Percentiles rank a stretch among this genome's conserved stretches.
Conservation (phyloP, 1,139 yeast species). For the Hansenula lynferdii region DNA sequence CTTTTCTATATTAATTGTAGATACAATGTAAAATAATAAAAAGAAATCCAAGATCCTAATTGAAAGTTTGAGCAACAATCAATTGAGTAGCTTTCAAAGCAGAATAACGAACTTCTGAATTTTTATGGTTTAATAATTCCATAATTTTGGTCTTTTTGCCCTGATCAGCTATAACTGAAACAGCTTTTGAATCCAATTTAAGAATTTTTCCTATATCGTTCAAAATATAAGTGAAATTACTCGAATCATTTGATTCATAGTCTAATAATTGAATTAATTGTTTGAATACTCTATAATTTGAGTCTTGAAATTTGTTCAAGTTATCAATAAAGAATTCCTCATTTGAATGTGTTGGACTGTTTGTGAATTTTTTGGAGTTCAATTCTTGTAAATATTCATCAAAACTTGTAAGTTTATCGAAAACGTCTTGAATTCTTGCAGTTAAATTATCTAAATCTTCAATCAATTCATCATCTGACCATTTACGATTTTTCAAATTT, state of each 20-base stretch:
- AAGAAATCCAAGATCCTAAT: too few species aligned
- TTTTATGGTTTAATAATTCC: constrained; percentile 78
- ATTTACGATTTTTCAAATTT: constrained; percentile 77
- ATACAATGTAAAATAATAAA: neutral
- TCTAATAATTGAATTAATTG: constrained; percentile 42
- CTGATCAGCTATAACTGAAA: constrained; percentile 41
- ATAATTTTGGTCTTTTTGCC: constrained; percentile 75
- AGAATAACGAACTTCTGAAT: constrained; percentile 88
- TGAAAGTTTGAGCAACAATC: constrained; percentile 69
- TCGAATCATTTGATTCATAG: constrained; percentile 22
- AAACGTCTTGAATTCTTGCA: constrained; percentile 62
- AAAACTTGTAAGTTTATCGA: constrained; percentile 78
- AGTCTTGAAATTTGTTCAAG: constrained; percentile 66
- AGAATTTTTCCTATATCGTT: constrained; percentile 76
- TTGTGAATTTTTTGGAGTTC: constrained; percentile 68
- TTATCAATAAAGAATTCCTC: constrained; percentile 90
- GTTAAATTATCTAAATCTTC: constrained; percentile 60
- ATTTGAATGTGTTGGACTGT: constrained; percentile 93
- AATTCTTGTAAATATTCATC: constrained; percentile 90
- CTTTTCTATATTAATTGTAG: neutral
- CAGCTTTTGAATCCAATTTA: constrained; percentile 54
- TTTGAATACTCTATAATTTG: constrained; percentile 68
- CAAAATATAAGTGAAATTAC: constrained; percentile 28
- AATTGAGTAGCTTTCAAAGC: constrained; percentile 93
- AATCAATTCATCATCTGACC: constrained; percentile 91